These are phyloP conservation scores for Sporisorium reilianum DNA, from an alignment of 1,284 basidiomycete genomes.

Conservation along the genomic window DNA sequence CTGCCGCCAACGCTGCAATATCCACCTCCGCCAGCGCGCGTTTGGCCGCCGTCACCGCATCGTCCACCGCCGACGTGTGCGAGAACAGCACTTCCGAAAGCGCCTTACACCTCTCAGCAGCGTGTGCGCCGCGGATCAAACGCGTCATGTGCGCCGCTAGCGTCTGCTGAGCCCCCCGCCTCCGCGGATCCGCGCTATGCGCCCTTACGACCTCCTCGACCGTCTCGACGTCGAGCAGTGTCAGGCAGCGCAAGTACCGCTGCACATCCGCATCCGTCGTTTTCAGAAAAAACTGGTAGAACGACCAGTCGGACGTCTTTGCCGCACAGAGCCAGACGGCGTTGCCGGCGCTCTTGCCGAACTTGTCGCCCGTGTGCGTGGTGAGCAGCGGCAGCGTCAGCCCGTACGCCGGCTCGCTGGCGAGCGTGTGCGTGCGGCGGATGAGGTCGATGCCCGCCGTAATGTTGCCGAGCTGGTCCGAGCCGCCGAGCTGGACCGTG, in stretches of 20 bases:
- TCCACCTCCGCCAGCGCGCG: slow-evolving; percentile 34
- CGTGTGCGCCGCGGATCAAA: slow-evolving; percentile 73
- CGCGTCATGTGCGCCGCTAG: slow-evolving; percentile 89
- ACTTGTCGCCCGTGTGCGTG: slow-evolving; percentile 89
- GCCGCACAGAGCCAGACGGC: slow-evolving; percentile 79
- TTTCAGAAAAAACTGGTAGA: slow-evolving; percentile 85
- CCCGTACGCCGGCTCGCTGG: slow-evolving; percentile 76
- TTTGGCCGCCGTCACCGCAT: slow-evolving; percentile 68
- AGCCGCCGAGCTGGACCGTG: slow-evolving; percentile 91
- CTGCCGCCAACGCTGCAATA: not conserved
- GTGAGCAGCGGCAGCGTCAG: slow-evolving; percentile 94
- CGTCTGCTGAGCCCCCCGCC: slow-evolving; percentile 79
- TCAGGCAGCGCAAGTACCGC: slow-evolving; percentile 85
- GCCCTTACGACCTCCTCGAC: slow-evolving; percentile 76
- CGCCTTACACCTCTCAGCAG: slow-evolving; percentile 71
- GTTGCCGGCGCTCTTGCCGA: slow-evolving; percentile 96
- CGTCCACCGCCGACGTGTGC: not conserved
- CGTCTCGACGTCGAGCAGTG: slow-evolving; percentile 77
- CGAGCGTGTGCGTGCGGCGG: slow-evolving; percentile 71
- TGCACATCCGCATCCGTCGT: slow-evolving; percentile 85
- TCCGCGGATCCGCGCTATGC: slow-evolving; percentile 76
- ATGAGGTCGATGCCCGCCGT: slow-evolving; percentile 91
- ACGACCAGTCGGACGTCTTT: slow-evolving; percentile 53
- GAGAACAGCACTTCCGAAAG: slow-evolving; percentile 76
- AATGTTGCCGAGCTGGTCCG: slow-evolving; percentile 99